Percentiles rank a stretch among this genome's conserved stretches.
phyloP scores from a whole-genome alignment of 2,329 filamentous ascomycete species.

The Nectriaceae sp. region DNA sequence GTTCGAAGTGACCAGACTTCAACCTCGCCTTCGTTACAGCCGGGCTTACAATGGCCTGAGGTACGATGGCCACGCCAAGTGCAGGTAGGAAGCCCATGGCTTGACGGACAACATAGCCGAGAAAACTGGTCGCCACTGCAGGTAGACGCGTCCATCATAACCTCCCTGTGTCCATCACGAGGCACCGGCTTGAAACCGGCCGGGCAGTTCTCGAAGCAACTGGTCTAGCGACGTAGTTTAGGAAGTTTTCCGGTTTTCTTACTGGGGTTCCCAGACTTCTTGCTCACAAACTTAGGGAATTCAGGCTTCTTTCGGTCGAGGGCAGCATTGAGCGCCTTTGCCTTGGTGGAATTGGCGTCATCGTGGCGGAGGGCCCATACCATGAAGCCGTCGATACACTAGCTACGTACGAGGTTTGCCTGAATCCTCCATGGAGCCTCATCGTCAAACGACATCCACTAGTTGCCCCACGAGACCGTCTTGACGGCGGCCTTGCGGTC shows the following conservation, averaged over 20 bases:
- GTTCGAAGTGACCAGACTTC: constrained; percentile 10
- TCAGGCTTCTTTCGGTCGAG: neutral
- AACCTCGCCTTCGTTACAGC: constrained; percentile 13
- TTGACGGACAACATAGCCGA: neutral
- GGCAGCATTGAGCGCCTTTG: neutral
- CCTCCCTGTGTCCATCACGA: constrained; percentile 9
- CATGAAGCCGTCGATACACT: constrained; percentile 29
- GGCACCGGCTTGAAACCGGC: constrained; percentile 8
- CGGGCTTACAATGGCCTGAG: constrained; percentile 16
- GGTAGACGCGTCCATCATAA: constrained; percentile 3
- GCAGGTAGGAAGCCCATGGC: constrained; percentile 8
- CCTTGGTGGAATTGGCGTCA: constrained; percentile 6
- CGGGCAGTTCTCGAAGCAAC: constrained; percentile 12
- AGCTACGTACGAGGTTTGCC: constrained; percentile 25
- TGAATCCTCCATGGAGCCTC: constrained; percentile 32
- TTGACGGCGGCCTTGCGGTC: constrained; percentile 32
- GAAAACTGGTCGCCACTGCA: neutral
- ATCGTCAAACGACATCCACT: constrained; percentile 41
- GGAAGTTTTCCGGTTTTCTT: neutral
- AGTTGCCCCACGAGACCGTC: constrained; percentile 30
- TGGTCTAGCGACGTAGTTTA: constrained; percentile 9
- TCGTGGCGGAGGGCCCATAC: constrained; percentile 32
- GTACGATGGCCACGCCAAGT: constrained; percentile 18
- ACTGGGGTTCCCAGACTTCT: no score
- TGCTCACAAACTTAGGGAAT: neutral